Percentiles rank a stretch among this genome's conserved stretches.
Evolutionary conservation across 1,139 yeast species (phyloP).

Genomic region (Pichia sp.): DNA sequence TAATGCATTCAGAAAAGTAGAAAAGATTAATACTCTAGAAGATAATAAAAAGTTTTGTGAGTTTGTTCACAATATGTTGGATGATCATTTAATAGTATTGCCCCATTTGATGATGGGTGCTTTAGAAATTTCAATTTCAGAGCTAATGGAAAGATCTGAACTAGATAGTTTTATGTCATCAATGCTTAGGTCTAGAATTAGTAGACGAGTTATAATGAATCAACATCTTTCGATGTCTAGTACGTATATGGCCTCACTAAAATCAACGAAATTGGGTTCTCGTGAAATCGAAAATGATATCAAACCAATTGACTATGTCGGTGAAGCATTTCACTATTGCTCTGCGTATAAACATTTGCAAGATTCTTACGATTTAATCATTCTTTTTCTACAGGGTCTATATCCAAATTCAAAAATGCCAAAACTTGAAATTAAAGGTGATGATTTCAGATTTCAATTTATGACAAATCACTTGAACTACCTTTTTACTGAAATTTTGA

Average conservation of each 20-base stretch:
- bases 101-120: constrained; percentile 94
- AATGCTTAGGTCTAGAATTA: constrained; percentile 75
- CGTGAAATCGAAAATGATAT: constrained; percentile 1
- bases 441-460: constrained; percentile 63
- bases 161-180: constrained; percentile 71
- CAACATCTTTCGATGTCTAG: constrained; percentile 78
- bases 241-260: constrained; percentile 37
- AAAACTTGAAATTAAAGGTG: constrained; percentile 66
- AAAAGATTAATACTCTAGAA: constrained; percentile 56
- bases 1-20: constrained; percentile 71
- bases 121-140: constrained; percentile 65
- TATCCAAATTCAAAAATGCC: constrained; percentile 65
- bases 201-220: constrained; percentile 84
- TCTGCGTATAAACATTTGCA: constrained; percentile 64
- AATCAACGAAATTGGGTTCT: constrained; percentile 19
- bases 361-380: constrained; percentile 48
- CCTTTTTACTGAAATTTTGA: constrained; percentile 74
- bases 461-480: constrained; percentile 82
- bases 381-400: constrained; percentile 37
- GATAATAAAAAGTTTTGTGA: constrained; percentile 71
- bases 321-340: constrained; percentile 79
- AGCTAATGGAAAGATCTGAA: constrained; percentile 52
- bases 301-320: constrained; percentile 65
- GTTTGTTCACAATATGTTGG: constrained; percentile 56
- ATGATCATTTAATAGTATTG: constrained; percentile 70